phyloP scores from a whole-genome alignment of 768 basidiomycete genomes.

The Lactarius trivialis region DNA sequence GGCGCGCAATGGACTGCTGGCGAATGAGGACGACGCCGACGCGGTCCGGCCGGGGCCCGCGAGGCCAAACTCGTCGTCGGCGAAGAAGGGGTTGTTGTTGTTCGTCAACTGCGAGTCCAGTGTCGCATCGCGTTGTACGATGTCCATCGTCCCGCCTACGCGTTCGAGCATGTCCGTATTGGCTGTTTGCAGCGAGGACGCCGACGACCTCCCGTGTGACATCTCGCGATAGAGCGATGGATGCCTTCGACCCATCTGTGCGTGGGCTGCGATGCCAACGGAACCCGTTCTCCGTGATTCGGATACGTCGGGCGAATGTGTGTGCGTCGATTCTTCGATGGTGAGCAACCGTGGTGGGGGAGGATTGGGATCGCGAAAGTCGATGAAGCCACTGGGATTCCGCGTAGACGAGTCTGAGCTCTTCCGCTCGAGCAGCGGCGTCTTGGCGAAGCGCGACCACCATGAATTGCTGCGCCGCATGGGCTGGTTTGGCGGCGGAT shows the following conservation, averaged over 20 bases:
- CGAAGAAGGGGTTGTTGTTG: background rate
- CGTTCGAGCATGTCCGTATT: constrained; percentile 64
- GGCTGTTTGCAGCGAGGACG: constrained; percentile 54
- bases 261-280: background rate
- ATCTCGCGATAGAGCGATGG: constrained; percentile 24
- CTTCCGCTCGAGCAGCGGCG: constrained; percentile 56
- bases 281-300: constrained; percentile 16
- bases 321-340: constrained; percentile 48
- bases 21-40: background rate
- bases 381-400: constrained; percentile 30
- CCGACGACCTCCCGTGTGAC: constrained; percentile 32
- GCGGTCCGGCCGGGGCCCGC: background rate
- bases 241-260: constrained; percentile 7
- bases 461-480: constrained; percentile 66
- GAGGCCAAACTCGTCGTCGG: constrained; percentile 12
- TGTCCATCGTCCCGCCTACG: constrained; percentile 61
- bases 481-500: constrained; percentile 37
- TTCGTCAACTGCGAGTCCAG: constrained; percentile 15
- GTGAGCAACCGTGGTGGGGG: constrained; percentile 63
- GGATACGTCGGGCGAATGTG: constrained; percentile 23
- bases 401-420: constrained; percentile 32
- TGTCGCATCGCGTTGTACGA: constrained; percentile 43
- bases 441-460: constrained; percentile 70
- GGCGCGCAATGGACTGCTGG: background rate
- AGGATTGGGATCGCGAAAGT: constrained; percentile 78